Conservation (phyloP, 768 basidiomycete genomes). For the Hericium coralloides region DNA sequence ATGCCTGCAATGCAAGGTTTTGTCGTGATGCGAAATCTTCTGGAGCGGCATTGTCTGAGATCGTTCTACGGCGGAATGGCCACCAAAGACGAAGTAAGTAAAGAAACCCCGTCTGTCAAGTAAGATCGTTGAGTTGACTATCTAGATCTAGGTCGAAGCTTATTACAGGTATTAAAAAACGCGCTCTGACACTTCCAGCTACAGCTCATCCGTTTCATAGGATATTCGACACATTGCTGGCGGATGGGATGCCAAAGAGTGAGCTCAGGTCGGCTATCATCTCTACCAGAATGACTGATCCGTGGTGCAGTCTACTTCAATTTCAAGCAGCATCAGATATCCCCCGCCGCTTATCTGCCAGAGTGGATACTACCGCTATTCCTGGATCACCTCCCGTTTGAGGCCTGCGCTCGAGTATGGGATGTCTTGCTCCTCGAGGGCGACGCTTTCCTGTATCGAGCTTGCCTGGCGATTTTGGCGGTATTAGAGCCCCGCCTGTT, state of each 20-base stretch:
- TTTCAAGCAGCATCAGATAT: conserved; percentile 89
- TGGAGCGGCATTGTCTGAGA: conserved; percentile 78
- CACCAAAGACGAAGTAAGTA: conserved; percentile 71
- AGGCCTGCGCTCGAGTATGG: conserved; percentile 84
- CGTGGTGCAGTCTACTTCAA: conserved; percentile 74
- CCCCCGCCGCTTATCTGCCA: conserved; percentile 73
- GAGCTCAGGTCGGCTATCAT: conserved; percentile 14
- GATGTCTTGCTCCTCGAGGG: conserved; percentile 84
- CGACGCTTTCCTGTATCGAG: conserved; percentile 83
- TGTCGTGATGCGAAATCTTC: conserved; percentile 73
- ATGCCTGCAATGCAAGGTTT: conserved; percentile 72
- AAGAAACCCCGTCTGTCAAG: conserved; percentile 7
- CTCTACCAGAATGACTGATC: neutral
- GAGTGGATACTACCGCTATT: conserved; percentile 81
- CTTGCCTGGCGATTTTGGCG: conserved; percentile 72
- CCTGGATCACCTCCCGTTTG: conserved; percentile 82
- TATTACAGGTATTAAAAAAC: conserved; percentile 63
- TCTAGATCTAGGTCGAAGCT: conserved; percentile 59
- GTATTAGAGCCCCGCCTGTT: conserved; percentile 81
- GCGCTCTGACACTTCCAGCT: too few species aligned
- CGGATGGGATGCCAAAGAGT: conserved; percentile 94
- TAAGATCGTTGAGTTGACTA: neutral
- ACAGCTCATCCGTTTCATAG: conserved; percentile 27
- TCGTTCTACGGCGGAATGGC: conserved; percentile 73
- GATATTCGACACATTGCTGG: conserved; percentile 87